These are phyloP conservation scores for Leucocoprinus sp. DNA, from an alignment of 768 basidiomycete species.

Conservation along the genomic window DNA sequence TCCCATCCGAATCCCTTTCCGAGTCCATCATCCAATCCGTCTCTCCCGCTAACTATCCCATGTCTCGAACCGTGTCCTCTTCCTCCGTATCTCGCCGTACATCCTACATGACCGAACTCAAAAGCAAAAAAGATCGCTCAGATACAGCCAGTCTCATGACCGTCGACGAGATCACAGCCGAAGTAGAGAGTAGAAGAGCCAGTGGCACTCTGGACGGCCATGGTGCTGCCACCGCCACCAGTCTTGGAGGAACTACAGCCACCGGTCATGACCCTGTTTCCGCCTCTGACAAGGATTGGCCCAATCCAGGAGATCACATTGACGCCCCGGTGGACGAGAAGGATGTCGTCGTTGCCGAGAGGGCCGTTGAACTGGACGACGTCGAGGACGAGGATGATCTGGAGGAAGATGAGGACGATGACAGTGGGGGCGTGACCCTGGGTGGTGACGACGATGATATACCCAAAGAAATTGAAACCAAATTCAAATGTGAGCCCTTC, in stretches of 20 bases:
- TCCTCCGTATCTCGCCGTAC: constrained; percentile 47
- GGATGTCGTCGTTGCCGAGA: constrained; percentile 31
- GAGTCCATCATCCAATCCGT: constrained; percentile 60
- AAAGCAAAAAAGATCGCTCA: constrained; percentile 75
- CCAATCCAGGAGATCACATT: constrained; percentile 34
- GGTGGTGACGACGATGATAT: constrained; percentile 33
- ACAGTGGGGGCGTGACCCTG: constrained; percentile 38
- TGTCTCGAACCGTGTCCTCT: constrained; percentile 38
- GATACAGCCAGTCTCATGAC: constrained; percentile 91
- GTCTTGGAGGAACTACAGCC: neutral
- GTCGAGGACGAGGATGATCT: constrained; percentile 34
- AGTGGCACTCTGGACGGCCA: constrained; percentile 34
- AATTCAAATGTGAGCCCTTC: constrained; percentile 13
- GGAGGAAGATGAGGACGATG: constrained; percentile 9
- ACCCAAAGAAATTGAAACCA: constrained; percentile 21
- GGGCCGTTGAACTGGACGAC: constrained; percentile 32
- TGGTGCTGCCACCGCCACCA: neutral
- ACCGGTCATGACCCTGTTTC: neutral
- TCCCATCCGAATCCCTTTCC: constrained; percentile 71
- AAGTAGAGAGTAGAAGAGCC: constrained; percentile 70
- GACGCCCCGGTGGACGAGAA: constrained; percentile 27
- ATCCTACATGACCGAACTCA: constrained; percentile 76
- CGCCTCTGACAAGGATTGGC: constrained; percentile 65
- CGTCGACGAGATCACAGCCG: constrained; percentile 95
- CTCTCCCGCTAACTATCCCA: constrained; percentile 22